These are phyloP conservation scores for Penstemon eatonii DNA, from an alignment of 257 asterid species.

Conservation along the genomic window DNA sequence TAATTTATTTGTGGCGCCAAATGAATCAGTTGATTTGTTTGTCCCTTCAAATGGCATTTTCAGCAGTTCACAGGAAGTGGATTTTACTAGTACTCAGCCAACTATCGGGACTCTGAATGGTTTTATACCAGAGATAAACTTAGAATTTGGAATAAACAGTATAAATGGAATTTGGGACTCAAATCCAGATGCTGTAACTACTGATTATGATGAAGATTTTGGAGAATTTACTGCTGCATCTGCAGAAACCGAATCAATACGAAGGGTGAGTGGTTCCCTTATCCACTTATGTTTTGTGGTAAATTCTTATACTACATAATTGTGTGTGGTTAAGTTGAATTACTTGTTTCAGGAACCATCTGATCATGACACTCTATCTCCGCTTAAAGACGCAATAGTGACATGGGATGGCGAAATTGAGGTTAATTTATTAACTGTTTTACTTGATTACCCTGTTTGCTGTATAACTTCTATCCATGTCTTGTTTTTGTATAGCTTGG, in stretches of 20 bases:
- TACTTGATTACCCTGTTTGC: constrained; percentile 12
- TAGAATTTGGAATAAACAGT: constrained; percentile 34
- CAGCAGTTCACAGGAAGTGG: constrained; percentile 35
- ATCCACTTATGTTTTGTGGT: not conserved
- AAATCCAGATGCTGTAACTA: constrained; percentile 30
- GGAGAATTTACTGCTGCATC: constrained; percentile 66
- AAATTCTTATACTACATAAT: constrained; percentile 8
- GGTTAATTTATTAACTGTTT: constrained; percentile 31
- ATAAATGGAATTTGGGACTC: constrained; percentile 28
- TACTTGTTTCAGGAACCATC: constrained; percentile 39
- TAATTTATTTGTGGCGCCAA: constrained; percentile 34
- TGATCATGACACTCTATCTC: constrained; percentile 23
- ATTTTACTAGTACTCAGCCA: constrained; percentile 38
- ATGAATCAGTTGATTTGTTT: constrained; percentile 42
- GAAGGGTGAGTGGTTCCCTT: constrained; percentile 40
- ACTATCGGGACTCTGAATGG: constrained; percentile 31
- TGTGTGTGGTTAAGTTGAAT: constrained; percentile 15
- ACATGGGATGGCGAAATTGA: constrained; percentile 28
- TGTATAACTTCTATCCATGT: not conserved
- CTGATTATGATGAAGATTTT: constrained; percentile 59
- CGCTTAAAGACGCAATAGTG: constrained; percentile 24
- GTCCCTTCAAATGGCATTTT: constrained; percentile 41
- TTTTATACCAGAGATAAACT: constrained; percentile 33
- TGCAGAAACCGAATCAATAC: constrained; percentile 42
- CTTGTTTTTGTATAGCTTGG: not conserved